Conservation (phyloP, 805 yeast genomes). For the Candida taoyuanica region DNA sequence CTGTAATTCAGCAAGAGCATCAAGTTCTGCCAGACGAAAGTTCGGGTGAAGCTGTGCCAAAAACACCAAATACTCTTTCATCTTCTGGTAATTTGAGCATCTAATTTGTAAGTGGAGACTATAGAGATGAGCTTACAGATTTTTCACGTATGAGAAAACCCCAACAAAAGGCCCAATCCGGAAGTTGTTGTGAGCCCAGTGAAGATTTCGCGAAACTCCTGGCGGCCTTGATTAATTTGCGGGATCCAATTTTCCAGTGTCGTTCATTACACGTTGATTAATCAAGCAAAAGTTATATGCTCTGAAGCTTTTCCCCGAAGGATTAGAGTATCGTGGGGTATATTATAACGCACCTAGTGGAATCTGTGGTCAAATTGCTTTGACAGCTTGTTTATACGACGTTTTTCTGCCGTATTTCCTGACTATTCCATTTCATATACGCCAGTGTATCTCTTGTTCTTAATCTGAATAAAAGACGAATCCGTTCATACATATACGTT, state of each 20-base stretch:
- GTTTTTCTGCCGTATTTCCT: no score
- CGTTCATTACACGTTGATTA: no score
- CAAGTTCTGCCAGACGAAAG: conserved; percentile 79
- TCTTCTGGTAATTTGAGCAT: conserved; percentile 11
- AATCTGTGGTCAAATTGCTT: no score
- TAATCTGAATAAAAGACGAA: background rate
- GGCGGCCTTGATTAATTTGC: no score
- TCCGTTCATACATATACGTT: background rate
- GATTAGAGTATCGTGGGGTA: no score
- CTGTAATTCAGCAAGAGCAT: conserved; percentile 70
- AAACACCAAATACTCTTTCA: conserved; percentile 67
- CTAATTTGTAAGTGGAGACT: no score
- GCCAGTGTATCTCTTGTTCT: background rate
- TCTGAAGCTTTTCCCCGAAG: no score
- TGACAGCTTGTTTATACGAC: no score
- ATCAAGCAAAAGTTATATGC: no score
- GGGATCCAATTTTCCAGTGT: no score
- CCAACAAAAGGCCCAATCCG: background rate
- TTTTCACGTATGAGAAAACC: background rate
- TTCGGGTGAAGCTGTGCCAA: conserved; percentile 80
- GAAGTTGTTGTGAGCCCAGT: background rate
- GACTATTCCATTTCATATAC: no score
- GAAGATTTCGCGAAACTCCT: background rate
- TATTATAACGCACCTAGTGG: no score
- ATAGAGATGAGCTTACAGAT: background rate